Conservation (phyloP, 495 filamentous ascomycete species). For the Hapsidospora chrysogenum region DNA sequence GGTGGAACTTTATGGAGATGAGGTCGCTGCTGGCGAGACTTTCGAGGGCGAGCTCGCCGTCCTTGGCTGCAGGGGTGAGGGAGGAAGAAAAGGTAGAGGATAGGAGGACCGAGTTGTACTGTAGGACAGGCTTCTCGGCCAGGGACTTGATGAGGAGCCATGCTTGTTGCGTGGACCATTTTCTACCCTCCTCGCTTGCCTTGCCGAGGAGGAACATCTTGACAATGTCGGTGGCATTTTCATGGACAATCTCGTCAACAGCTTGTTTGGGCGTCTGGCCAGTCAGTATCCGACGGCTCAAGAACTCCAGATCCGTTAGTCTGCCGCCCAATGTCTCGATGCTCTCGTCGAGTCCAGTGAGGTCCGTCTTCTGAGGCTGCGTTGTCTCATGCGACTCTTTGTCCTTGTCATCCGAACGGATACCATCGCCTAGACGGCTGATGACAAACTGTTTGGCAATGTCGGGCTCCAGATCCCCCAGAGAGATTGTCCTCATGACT, state of each 20-base stretch:
- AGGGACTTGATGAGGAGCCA: conserved; percentile 75
- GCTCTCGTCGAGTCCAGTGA: conserved; percentile 57
- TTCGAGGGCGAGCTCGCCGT: conserved; percentile 55
- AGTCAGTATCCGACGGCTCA: conserved; percentile 75
- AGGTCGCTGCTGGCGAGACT: conserved; percentile 77
- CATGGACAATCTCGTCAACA: conserved; percentile 77
- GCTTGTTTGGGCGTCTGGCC: conserved; percentile 76
- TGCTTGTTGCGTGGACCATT: conserved; percentile 71
- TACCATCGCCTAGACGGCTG: conserved; percentile 46
- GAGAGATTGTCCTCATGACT: conserved; percentile 68
- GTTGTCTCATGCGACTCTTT: conserved; percentile 9
- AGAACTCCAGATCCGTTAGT: conserved; percentile 83
- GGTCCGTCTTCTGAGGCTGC: conserved; percentile 24
- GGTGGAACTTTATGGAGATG: conserved; percentile 52
- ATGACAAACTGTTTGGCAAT: conserved; percentile 83
- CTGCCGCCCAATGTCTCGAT: conserved; percentile 75
- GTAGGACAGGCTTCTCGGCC: conserved; percentile 38
- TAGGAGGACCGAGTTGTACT: conserved; percentile 73
- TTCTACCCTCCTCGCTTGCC: conserved; percentile 19
- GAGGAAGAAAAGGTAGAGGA: conserved; percentile 50
- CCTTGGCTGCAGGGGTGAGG: conserved; percentile 17
- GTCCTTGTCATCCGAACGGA: conserved; percentile 10
- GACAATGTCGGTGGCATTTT: conserved; percentile 73
- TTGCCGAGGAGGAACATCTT: conserved; percentile 71
- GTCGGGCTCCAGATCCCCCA: conserved; percentile 74